Percentiles rank a stretch among this genome's conserved stretches.
These are phyloP conservation scores for Mycena polygramma DNA, from an alignment of 768 basidiomycete species.

Conservation along the genomic window DNA sequence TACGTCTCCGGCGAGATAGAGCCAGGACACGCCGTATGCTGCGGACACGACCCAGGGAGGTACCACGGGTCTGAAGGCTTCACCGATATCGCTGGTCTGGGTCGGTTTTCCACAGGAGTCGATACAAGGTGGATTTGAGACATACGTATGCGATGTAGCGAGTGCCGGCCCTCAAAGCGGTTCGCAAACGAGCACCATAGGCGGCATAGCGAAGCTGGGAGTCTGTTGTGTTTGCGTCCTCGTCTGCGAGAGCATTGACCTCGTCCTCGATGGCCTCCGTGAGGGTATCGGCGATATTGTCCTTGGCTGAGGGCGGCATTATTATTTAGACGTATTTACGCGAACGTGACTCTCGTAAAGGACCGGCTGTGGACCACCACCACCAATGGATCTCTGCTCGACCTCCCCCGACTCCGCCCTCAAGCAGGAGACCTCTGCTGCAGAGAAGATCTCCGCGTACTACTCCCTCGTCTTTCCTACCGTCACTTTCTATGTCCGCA, in stretches of 20 bases:
- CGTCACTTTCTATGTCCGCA: conserved; percentile 98
- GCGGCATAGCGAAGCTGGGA: conserved; percentile 80
- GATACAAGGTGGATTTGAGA: conserved; percentile 27
- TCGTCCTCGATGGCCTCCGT: conserved; percentile 60
- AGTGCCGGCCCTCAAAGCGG: conserved; percentile 75
- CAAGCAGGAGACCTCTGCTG: conserved; percentile 22
- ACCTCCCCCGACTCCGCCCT: conserved; percentile 36
- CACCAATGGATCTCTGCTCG: conserved; percentile 14
- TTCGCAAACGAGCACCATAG: conserved; percentile 83
- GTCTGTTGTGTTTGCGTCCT: conserved; percentile 75
- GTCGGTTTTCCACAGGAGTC: conserved; percentile 35
- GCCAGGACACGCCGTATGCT: conserved; percentile 86
- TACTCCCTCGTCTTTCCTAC: conserved; percentile 94
- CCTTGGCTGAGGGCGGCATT: conserved; percentile 39
- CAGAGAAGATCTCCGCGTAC: conserved; percentile 90
- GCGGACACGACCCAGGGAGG: conserved; percentile 78
- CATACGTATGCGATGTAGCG: conserved; percentile 86
- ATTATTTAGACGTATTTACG: conserved; percentile 3
- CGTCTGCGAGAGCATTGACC: conserved; percentile 71
- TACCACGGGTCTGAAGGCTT: conserved; percentile 86
- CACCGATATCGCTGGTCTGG: conserved; percentile 86
- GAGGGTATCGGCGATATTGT: conserved; percentile 43
- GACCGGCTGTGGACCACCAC: neutral
- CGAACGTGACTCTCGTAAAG: conserved; percentile 5
- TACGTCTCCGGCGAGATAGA: conserved; percentile 85